Percentiles rank a stretch among this genome's conserved stretches.
These are phyloP conservation scores for Ganoderma sp. DNA, from an alignment of 1,284 basidiomycete species.

Conservation along the genomic window DNA sequence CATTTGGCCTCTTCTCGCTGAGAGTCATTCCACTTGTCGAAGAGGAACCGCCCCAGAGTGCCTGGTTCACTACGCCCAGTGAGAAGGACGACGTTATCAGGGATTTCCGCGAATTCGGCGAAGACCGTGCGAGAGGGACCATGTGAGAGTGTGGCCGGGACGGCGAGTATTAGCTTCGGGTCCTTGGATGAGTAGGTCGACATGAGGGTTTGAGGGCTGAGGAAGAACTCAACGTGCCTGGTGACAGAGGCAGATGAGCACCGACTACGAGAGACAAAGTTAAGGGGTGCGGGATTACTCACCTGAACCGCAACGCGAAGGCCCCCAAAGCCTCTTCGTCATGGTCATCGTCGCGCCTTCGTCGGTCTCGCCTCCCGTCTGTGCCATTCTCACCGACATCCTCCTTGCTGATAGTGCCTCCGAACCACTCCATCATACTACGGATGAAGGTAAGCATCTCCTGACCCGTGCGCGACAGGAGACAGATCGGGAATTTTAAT, in stretches of 20 bases:
- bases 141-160: constrained; percentile 91
- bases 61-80: constrained; percentile 81
- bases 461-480: constrained; percentile 87
- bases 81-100: constrained; percentile 86
- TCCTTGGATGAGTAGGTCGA: constrained; percentile 84
- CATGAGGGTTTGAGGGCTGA: constrained; percentile 80
- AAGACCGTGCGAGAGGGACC: constrained; percentile 90
- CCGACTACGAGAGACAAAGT: neutral
- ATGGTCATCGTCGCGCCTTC: constrained; percentile 66
- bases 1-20: constrained; percentile 83
- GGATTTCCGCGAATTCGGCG: constrained; percentile 79
- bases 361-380: constrained; percentile 55
- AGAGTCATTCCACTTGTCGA: constrained; percentile 83
- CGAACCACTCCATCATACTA: constrained; percentile 99
- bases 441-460: constrained; percentile 96
- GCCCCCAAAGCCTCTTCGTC: constrained; percentile 81
- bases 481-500: constrained; percentile 85
- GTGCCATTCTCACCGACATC: constrained; percentile 80
- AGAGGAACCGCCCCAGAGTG: constrained; percentile 81
- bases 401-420: constrained; percentile 89
- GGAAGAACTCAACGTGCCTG: constrained; percentile 91
- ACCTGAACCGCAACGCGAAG: constrained; percentile 79
- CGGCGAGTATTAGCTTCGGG: constrained; percentile 92
- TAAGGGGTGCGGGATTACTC: constrained; percentile 28
- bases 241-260: neutral